Evolutionary conservation across 2,329 filamentous ascomycete genomes (phyloP), one percentile per base, ranked within the genome.

Genomic region (Trichoderma semiorbis): DNA sequence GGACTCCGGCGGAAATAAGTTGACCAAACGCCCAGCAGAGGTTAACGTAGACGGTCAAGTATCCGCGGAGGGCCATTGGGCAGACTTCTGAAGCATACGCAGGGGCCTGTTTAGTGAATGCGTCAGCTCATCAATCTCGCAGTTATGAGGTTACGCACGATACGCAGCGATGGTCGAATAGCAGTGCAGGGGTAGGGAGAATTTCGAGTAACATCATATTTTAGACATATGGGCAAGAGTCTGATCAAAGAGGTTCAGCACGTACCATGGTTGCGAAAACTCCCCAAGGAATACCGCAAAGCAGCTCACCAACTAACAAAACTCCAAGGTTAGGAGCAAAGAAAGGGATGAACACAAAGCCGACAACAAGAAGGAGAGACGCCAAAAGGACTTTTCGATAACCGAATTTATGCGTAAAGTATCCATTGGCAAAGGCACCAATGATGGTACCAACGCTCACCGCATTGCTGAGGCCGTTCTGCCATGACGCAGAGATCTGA

Each of bases 391-490:
- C 47, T 24, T 53, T 53, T 14, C 61, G 78, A 57, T 84, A 83
- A 0, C 85, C 85, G 5, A 63, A 83, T 1, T 79, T 78, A 24
- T 86, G 81, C 10, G 84, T 39, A 21, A 18, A 28, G 11, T 61
- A 61, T 28, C 53, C 66, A 18, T 47, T 61, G 12, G 61, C 21
- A 24, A 43, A 24, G 3, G 85, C 79, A 0, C 86, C 87, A 2
- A 88, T 68, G 18, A 89, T 85, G 8, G 82, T 80, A 7, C 86
- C 86, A 5, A 84, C 80, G 16, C 80, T 77, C 0, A 82, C 78
- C 1, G 81, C 85, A 26, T 84, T 84, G n/a, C 78, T 78, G 1
- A 89, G 76, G 0, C 81, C 85, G 2, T 84, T 81, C 74, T 88
- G 85, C 87, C 87, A 89, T 0, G 81, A 74, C 0, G 84, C 82